Percentiles rank a stretch among this genome's conserved stretches.
phyloP scores from a whole-genome alignment of 1,284 basidiomycete genomes.

The Heterobasidion occidentale region DNA sequence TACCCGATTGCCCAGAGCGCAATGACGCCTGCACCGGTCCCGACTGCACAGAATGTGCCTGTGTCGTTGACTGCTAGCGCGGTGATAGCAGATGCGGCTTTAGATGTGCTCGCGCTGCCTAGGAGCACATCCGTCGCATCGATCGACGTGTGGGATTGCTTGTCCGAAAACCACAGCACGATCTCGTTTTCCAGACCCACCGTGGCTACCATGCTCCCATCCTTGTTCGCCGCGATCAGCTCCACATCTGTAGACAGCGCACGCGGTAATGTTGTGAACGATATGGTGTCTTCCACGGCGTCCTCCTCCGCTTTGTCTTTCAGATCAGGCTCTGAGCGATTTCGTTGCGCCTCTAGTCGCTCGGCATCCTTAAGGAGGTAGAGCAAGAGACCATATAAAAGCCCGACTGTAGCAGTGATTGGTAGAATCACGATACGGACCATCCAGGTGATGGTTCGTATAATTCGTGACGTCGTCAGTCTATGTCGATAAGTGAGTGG shows the following conservation, averaged over 20 bases:
- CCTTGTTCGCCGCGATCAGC: conserved; percentile 61
- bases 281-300: conserved; percentile 37
- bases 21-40: conserved; percentile 54
- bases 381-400: conserved; percentile 76
- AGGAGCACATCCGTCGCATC: conserved; percentile 44
- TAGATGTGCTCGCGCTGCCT: conserved; percentile 38
- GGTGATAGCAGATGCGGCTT: conserved; percentile 40
- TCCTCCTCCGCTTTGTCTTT: conserved; percentile 23
- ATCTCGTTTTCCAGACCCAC: conserved; percentile 77
- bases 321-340: conserved; percentile 37
- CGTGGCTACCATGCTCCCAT: conserved; percentile 57
- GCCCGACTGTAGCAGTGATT: conserved; percentile 69
- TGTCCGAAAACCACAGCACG: conserved; percentile 51
- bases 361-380: conserved; percentile 92
- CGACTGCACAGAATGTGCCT: conserved; percentile 54
- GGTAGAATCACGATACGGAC: conserved; percentile 82
- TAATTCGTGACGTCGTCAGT: conserved; percentile 38
- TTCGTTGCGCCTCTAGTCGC: conserved; percentile 78
- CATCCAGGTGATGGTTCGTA: conserved; percentile 61
- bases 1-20: conserved; percentile 46
- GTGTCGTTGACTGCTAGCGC: conserved; percentile 49
- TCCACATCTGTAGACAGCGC: conserved; percentile 78
- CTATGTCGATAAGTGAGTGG: conserved; percentile 26
- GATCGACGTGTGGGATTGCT: conserved; percentile 35
- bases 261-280: conserved; percentile 68